phyloP scores from a whole-genome alignment of 2,329 filamentous ascomycete genomes.

The Talaromyces verruculosus region DNA sequence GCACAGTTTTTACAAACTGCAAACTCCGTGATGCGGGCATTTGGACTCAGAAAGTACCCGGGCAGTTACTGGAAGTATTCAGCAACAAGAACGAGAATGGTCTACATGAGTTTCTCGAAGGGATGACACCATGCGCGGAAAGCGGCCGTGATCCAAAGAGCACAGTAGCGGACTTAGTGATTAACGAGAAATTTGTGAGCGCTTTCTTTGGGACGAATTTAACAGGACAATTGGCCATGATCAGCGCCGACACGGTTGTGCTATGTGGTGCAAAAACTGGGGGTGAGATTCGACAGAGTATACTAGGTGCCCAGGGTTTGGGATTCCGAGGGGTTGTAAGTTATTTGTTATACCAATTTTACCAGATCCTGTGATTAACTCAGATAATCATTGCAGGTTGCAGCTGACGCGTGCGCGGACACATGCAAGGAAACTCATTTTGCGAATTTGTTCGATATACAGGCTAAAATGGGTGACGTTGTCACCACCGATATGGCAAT shows the following conservation, averaged over 20 bases:
- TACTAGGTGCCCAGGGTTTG: background rate
- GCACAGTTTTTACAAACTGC: background rate
- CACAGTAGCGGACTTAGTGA: background rate
- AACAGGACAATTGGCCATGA: background rate
- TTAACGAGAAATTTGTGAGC: conserved; percentile 1
- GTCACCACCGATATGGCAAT: conserved; percentile 3
- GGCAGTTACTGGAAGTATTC: background rate
- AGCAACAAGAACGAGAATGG: background rate
- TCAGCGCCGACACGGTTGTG: background rate
- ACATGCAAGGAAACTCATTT: conserved; percentile 14
- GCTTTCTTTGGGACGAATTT: background rate
- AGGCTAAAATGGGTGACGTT: conserved; percentile 7
- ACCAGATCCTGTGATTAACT: background rate
- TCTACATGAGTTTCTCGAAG: background rate
- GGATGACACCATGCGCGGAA: background rate
- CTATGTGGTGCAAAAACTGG: background rate
- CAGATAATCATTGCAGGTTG: background rate
- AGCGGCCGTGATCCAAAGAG: background rate
- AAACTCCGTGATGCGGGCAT: background rate
- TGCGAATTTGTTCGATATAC: conserved; percentile 9
- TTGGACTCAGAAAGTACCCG: background rate
- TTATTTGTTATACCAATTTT: background rate
- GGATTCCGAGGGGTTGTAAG: background rate
- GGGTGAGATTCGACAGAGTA: background rate
- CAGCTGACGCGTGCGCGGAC: conserved; percentile 7